Evolutionary conservation across 371 early-diverging fungal genomes (phyloP), one percentile per base, ranked within the genome.

Genomic region (Lichtheimia corymbifera): DNA sequence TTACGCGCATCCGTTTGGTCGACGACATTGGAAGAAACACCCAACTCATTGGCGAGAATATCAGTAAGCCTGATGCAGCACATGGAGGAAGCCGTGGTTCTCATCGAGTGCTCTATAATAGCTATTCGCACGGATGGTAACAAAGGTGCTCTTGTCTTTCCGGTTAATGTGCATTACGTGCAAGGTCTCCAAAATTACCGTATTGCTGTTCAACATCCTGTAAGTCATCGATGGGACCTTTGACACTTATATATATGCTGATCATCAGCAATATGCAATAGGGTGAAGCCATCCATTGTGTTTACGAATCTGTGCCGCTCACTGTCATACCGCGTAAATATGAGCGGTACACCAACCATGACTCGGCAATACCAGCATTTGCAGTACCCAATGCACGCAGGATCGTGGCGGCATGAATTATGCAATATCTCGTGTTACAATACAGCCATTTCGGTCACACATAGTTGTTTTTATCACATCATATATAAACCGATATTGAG

Each of bases 1-100:
- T 72, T n/a, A 67, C 72, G 2, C 72, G 72, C 47, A 72, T 72
- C 18, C 72, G 72, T 45, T 63, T 72, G 14, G 22, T 72, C 40
- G 65, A 72, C 61, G 44, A 59, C 15, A 59, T 62, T 11, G 63
- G 65, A 47, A 65, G 59, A 50, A 72, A 72, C 45, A 50, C 61
- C n/a, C 63, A 63, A 30, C 55, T 61, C 30, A 58, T 72, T 54
- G 72, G 72, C 18, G 72, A 72, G 59, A 72, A 72, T 25, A 61
- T 72, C 59, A 64, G 72, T 72, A 67, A 62, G 65, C 11, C 1
- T 28, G 7, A 28, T 28, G 7, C 4, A 28, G 7, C 28, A 35
- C 35, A 35, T 35, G 9, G 9, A 9, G 35, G 2, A 9, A 11
- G 2, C 1, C 2, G 9, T 11, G 35, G 5, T 35, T 3, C 4